Base-by-base conservation (phyloP, 2,329 filamentous ascomycete genomes). In the Colletotrichum salicis region DNA sequence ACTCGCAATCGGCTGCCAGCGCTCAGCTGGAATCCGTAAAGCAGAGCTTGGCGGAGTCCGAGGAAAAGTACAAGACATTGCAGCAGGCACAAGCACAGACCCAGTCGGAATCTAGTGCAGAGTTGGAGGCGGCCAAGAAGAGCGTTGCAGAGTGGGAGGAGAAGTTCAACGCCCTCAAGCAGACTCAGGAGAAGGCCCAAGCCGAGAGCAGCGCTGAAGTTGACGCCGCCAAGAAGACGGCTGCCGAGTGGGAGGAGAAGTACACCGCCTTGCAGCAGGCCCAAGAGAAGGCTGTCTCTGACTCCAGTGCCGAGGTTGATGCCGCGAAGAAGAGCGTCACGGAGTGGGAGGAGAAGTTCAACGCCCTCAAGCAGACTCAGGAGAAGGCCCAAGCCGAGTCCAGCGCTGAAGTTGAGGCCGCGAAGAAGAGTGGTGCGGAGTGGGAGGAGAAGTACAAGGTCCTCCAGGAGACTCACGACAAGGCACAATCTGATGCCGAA, bases 391-490 rank as follows among this genome's bases (percentile, higher is more conserved):
- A 73, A 66, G 48, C 74, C 13, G 76, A 73, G 12, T 74, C 74
- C 12, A 71, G 75, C 3, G 75, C 76, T 27, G 37, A 77, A 22
- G 74, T 81, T 15, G 33, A 77, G 22, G 74, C 80, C n/a, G 73
- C 74, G 13, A 80, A 24, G 77, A 77, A 55, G 78, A 79, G 58
- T 60, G 70, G 79, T 37, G 78, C 78, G 31, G 79, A 79, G n/a
- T 76, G 77, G 12, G 67, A 79, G 68, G 77, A 79, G 67, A 81
- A 81, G 74, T 76, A 78, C 31, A 74, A 76, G 57, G 74, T 77
- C 3, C 65, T 78, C 2, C 73, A 78, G 65, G 74, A 79, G 73
- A 72, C 76, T 22, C 72, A 76, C 65, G 75, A 77, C 19, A 70
- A 73, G 60, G 65, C 77, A 3, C 78, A 80, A 75, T 78, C 76